Evolutionary conservation across 1,139 yeast species (phyloP), one percentile per base, ranked within the genome.

Genomic region (Sugiyamaella xylanicola): DNA sequence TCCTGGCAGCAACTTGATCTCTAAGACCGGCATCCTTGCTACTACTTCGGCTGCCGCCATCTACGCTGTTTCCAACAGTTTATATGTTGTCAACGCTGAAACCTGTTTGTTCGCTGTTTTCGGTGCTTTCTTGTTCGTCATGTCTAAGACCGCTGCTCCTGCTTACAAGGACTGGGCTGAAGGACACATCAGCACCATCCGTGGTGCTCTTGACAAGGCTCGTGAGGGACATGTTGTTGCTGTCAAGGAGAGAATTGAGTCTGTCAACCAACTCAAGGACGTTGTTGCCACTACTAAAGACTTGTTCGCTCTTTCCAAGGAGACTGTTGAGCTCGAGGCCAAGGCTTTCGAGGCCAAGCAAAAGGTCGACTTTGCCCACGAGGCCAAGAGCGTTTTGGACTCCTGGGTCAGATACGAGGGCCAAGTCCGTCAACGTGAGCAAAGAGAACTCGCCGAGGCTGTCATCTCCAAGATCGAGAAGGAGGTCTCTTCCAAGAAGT

Each of bases 341-440:
- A 83, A 90, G 77, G 84, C 93, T 53, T 93, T 92, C 70, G 96
- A 87, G 77, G 83, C 88, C 74, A 87, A 91, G 81, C 99, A 93
- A 81, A 77, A 85, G 73, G 90, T 89, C 65, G 93, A 86, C 63
- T 83, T 90, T 67, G 93, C 95, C 60, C 68, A 78, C 60, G 97
- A 91, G 80, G 98, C 98, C 71, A 91, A 87, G 81, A 78, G 95
- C 58, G 96, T 93, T 60, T 85, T 93, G 73, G 99, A 93, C 78
- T 90, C 98, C 37, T 93, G 99, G 99, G 98, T 91, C 68, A 90
- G 98, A 85, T 90, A 88, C 77, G 99, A 93, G 81, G 87, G 90
- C 66, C 92, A 90, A 73, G 95, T 92, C 69, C 93, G 98, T 80
- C 96, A 90, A 82, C 78, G 86, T 72, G 97, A 93, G 81, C 99